Evolutionary conservation across 352 stramenopile species (phyloP).

Genomic region (Globisporangium irregulare): DNA sequence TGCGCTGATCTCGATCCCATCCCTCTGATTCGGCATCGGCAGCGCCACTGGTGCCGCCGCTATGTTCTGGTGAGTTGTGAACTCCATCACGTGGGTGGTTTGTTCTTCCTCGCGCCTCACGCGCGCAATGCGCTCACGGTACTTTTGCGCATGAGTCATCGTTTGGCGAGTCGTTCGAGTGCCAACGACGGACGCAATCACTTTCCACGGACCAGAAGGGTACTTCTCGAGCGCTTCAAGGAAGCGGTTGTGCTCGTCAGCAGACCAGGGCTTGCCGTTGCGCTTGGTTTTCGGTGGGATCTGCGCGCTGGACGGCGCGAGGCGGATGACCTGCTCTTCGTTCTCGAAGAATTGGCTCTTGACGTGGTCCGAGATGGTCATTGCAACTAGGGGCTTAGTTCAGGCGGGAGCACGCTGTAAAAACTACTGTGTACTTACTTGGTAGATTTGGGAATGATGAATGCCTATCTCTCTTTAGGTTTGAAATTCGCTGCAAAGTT

Average conservation of each 20-base stretch:
- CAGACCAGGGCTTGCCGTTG: conserved; percentile 29
- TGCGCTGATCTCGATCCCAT: neutral
- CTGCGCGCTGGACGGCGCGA: neutral
- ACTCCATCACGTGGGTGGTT: neutral
- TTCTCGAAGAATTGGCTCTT: conserved; percentile 16
- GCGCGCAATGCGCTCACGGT: conserved; percentile 32
- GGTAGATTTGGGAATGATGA: neutral
- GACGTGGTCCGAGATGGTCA: conserved; percentile 12
- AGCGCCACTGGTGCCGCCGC: neutral
- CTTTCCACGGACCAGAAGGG: conserved; percentile 27
- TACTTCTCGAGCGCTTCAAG: conserved; percentile 32
- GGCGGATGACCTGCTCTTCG: conserved; percentile 11
- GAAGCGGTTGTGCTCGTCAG: conserved; percentile 35
- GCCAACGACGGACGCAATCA: conserved; percentile 27
- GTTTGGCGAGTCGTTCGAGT: conserved; percentile 27
- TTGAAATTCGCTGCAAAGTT: too few species aligned
- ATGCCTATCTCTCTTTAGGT: too few species aligned
- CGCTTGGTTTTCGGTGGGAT: conserved; percentile 13
- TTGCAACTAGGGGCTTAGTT: neutral
- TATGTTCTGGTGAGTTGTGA: conserved; percentile 4
- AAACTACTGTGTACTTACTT: neutral
- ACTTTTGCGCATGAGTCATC: conserved; percentile 42
- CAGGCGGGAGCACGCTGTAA: neutral
- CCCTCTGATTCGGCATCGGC: conserved; percentile 5
- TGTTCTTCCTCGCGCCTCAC: conserved; percentile 25